Conservation (phyloP, 2,329 filamentous ascomycete genomes). For the Coniochaeta sp. region DNA sequence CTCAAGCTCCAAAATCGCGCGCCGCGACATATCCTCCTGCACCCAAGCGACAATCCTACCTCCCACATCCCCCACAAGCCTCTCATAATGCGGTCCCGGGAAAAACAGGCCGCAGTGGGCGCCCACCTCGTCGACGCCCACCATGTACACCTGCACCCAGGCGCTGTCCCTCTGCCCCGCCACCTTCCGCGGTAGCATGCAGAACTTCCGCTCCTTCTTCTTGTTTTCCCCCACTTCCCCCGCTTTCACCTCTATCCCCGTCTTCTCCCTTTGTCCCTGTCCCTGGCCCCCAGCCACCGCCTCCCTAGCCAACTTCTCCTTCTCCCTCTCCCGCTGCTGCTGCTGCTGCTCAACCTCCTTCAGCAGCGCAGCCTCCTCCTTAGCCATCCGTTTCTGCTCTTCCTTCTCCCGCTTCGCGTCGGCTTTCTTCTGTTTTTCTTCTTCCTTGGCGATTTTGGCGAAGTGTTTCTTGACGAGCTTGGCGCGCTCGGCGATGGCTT, state of each 20-base stretch:
- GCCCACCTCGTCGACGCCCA: slow-evolving; percentile 74
- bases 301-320: slow-evolving; percentile 12
- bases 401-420: slow-evolving; percentile 11
- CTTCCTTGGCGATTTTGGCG: slow-evolving; percentile 35
- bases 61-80: slow-evolving; percentile 68
- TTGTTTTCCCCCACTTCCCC: slow-evolving; percentile 12
- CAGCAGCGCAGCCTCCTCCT: slow-evolving; percentile 21
- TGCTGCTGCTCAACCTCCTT: slow-evolving; percentile 18
- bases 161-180: slow-evolving; percentile 55
- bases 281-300: slow-evolving; percentile 22
- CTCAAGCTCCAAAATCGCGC: slow-evolving; percentile 26
- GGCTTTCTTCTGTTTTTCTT: slow-evolving; percentile 26
- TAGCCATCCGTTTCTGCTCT: slow-evolving; percentile 17
- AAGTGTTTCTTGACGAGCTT: slow-evolving; percentile 51
- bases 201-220: slow-evolving; percentile 67
- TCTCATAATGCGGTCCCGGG: slow-evolving; percentile 64
- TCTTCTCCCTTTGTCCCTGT: slow-evolving; percentile 10
- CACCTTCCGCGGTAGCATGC: slow-evolving; percentile 56
- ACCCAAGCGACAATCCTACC: slow-evolving; percentile 64
- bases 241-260: slow-evolving; percentile 7
- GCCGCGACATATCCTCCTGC: slow-evolving; percentile 47
- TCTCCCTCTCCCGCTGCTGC: slow-evolving; percentile 21
- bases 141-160: slow-evolving; percentile 78
- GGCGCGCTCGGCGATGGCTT: slow-evolving; percentile 53
- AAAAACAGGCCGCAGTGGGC: slow-evolving; percentile 82